Conservation (phyloP, 805 yeast genomes). For the Starmerella cellae region DNA sequence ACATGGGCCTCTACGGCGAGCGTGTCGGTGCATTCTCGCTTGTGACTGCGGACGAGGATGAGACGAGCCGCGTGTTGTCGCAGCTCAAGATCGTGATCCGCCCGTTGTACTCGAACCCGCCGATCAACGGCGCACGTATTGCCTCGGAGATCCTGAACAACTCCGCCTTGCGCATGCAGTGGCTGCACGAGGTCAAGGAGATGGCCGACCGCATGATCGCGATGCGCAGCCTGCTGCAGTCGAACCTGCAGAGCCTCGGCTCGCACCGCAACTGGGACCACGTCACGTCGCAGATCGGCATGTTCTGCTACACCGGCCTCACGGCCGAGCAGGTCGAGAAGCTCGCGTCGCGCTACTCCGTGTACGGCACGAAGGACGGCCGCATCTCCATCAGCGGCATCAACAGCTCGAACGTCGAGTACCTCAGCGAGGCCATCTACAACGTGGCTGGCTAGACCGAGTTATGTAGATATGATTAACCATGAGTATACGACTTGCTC, state of each 20-base stretch:
- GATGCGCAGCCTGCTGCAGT: constrained; percentile 55
- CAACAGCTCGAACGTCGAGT: constrained; percentile 60
- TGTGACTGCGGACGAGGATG: constrained; percentile 36
- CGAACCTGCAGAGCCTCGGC: constrained; percentile 42
- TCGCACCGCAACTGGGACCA: constrained; percentile 71
- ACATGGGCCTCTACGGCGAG: constrained; percentile 95
- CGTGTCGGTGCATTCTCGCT: constrained; percentile 78
- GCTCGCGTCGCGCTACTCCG: constrained; percentile 61
- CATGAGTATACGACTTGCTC: neutral
- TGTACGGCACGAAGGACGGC: constrained; percentile 71
- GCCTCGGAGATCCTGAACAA: constrained; percentile 64
- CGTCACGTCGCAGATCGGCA: constrained; percentile 79
- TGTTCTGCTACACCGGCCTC: constrained; percentile 90
- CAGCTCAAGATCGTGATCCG: constrained; percentile 75
- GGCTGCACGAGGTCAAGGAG: constrained; percentile 67
- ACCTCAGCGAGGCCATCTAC: constrained; percentile 71
- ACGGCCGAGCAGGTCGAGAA: constrained; percentile 52
- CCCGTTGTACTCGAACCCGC: constrained; percentile 85
- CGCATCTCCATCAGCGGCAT: constrained; percentile 91
- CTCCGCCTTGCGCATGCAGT: constrained; percentile 46
- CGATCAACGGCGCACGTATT: constrained; percentile 83
- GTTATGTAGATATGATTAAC: too few relatives aligned
- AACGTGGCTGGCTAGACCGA: constrained; percentile 37
- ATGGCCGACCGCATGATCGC: constrained; percentile 69
- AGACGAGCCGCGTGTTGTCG: constrained; percentile 37